phyloP scores from a whole-genome alignment of 2,329 filamentous ascomycete species.

The Trichoderma semiorbis region DNA sequence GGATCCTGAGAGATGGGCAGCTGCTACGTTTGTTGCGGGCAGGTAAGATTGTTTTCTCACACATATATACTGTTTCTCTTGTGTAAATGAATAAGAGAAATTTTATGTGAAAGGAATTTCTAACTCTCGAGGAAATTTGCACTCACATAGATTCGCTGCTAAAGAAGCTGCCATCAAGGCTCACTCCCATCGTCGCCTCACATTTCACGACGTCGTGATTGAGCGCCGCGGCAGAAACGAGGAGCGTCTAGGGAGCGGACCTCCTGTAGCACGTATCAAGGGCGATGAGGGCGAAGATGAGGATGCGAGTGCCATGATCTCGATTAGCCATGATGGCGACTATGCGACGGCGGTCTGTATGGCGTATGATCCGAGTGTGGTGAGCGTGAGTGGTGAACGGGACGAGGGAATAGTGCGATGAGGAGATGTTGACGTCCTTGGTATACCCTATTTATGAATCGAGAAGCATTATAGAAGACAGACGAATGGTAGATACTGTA shows the following conservation, averaged over 20 bases:
- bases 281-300: constrained; percentile 27
- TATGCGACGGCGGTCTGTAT: constrained; percentile 72
- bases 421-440: background rate
- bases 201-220: constrained; percentile 60
- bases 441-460: background rate
- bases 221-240: constrained; percentile 27
- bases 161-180: constrained; percentile 77
- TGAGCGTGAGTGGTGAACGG: background rate
- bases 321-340: constrained; percentile 83
- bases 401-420: background rate
- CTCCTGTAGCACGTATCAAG: constrained; percentile 45
- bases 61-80: background rate
- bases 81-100: background rate
- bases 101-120: background rate
- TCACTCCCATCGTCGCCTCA: constrained; percentile 55
- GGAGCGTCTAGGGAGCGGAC: constrained; percentile 34
- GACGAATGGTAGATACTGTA: background rate
- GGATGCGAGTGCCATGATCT: constrained; percentile 62
- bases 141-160: constrained; percentile 56
- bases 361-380: constrained; percentile 33
- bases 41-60: constrained; percentile 26
- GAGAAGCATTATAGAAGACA: background rate
- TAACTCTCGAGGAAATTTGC: background rate
- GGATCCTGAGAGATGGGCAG: constrained; percentile 33
- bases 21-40: constrained; percentile 36